These are phyloP conservation scores for Podospora appendiculata DNA, from an alignment of 495 filamentous ascomycete genomes.

Conservation along the genomic window DNA sequence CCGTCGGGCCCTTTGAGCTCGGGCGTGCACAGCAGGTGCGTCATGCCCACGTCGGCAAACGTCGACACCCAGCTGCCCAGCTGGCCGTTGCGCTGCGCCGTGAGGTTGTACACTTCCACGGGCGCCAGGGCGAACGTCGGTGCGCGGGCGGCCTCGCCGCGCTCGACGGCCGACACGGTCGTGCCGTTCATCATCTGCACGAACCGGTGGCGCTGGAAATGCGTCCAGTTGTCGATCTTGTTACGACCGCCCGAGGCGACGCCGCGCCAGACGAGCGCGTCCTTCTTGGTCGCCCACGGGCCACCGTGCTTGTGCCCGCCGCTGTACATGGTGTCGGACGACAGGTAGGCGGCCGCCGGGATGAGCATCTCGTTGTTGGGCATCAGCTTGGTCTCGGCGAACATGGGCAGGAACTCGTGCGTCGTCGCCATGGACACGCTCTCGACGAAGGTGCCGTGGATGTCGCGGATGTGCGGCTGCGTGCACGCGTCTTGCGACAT, in stretches of 20 bases:
- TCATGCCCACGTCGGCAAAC: constrained; percentile 33
- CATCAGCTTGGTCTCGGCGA: constrained; percentile 64
- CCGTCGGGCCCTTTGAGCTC: neutral
- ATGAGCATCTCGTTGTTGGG: constrained; percentile 77
- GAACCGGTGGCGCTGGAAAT: constrained; percentile 64
- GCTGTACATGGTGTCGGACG: constrained; percentile 52
- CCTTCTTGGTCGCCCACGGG: constrained; percentile 48
- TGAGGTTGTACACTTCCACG: constrained; percentile 18
- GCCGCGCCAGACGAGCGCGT: constrained; percentile 60
- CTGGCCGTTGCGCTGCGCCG: constrained; percentile 13
- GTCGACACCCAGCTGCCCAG: constrained; percentile 29
- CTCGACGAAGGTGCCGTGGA: constrained; percentile 64
- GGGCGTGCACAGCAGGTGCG: constrained; percentile 26
- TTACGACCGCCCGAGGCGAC: constrained; percentile 61
- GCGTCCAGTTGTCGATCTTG: constrained; percentile 50
- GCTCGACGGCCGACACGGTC: constrained; percentile 35
- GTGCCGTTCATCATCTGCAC: constrained; percentile 60
- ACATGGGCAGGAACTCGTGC: constrained; percentile 58
- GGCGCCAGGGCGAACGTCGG: constrained; percentile 32
- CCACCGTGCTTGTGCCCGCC: constrained; percentile 42
- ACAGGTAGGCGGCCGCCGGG: constrained; percentile 66
- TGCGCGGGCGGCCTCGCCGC: constrained; percentile 16
- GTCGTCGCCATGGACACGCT: constrained; percentile 51
- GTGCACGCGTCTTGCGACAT: constrained; percentile 52
- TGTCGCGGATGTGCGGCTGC: constrained; percentile 42